Conservation (phyloP, 768 basidiomycete genomes). For the Daedalea quercina region DNA sequence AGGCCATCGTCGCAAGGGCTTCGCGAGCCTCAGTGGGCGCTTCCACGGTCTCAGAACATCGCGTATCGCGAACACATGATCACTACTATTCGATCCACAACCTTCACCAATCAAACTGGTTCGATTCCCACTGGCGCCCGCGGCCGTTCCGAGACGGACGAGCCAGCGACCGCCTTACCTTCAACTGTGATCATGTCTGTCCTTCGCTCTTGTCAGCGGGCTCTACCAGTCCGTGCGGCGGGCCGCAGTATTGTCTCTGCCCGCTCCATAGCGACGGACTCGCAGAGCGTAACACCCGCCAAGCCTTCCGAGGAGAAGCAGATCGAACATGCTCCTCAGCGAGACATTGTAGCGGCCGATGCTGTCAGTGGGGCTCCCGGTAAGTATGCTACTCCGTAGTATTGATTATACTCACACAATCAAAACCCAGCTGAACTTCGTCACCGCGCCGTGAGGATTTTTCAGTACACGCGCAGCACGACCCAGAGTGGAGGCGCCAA, state of each 20-base stretch:
- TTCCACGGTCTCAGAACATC: too few species aligned
- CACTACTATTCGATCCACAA: too few species aligned
- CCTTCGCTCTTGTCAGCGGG: constrained; percentile 34
- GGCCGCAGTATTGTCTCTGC: constrained; percentile 13
- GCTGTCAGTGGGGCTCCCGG: constrained; percentile 82
- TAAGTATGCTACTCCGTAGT: constrained; percentile 28
- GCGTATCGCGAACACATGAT: too few species aligned
- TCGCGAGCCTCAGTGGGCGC: too few species aligned
- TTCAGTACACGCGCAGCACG: constrained; percentile 86
- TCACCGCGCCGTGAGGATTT: constrained; percentile 86
- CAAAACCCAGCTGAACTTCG: constrained; percentile 61
- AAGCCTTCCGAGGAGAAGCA: constrained; percentile 23
- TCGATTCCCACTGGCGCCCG: background rate
- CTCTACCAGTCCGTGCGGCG: constrained; percentile 16
- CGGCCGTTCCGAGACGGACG: background rate
- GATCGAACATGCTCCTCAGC: constrained; percentile 34
- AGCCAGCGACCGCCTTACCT: too few species aligned
- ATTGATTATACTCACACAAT: background rate
- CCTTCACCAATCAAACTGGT: constrained; percentile 1
- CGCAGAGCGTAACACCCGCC: constrained; percentile 14
- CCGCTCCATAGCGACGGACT: constrained; percentile 19
- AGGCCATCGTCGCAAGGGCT: too few species aligned
- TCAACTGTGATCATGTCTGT: constrained; percentile 43
- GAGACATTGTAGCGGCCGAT: constrained; percentile 72
- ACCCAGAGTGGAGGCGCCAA: constrained; percentile 92